Base-by-base conservation (phyloP, 1,284 basidiomycete genomes). In the Phenoliferia sp. region DNA sequence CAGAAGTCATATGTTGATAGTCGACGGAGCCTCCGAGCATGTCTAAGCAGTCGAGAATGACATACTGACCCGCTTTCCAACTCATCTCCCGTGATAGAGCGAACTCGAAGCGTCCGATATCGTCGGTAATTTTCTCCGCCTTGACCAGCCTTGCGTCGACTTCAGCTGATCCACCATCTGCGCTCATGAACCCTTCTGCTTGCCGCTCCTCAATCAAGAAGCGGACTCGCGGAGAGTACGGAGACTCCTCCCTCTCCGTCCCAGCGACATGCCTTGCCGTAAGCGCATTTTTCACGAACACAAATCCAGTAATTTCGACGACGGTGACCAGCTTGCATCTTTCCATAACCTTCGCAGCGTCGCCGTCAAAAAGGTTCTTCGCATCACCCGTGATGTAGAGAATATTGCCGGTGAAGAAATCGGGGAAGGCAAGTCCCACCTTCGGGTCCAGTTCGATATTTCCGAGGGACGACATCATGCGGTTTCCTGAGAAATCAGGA, bases 401-500 rank as follows among this genome's bases (percentile, higher is more conserved):
- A 28, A 88, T 79, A 61, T 83, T 79, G 3, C 87, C 86, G 0
- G 81, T 82, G 3, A 74, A 77, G 72, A 86, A 88, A 19, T 82
- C 81, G n/a, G 84, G 75, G 64, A 87, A 83, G 2, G 84, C 84
- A 50, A 87, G 76, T 1, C 83, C 83, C 7, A 85, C 86, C 2
- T 84, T 72, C 0, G 84, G 82, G 0, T 84, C 85, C 6, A 80
- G 81, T 71, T 86, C 84, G 44, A 87, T 83, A 72, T 87, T 87
- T 19, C 87, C 86, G 5, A 88, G 80, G 1, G 86, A 86, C 0
- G 83, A 82, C 79, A 87, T 80, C 31, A 86, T 73, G 2, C 85
- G 82, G 72, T 88, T 76, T 84, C 86, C 86, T 44, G 85, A 85
- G 70, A 82, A 87, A 73, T 88, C 86, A 0, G 87, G 87, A 26